Evolutionary conservation across 768 basidiomycete genomes (phyloP).

Genomic region (Suillus brevipes): DNA sequence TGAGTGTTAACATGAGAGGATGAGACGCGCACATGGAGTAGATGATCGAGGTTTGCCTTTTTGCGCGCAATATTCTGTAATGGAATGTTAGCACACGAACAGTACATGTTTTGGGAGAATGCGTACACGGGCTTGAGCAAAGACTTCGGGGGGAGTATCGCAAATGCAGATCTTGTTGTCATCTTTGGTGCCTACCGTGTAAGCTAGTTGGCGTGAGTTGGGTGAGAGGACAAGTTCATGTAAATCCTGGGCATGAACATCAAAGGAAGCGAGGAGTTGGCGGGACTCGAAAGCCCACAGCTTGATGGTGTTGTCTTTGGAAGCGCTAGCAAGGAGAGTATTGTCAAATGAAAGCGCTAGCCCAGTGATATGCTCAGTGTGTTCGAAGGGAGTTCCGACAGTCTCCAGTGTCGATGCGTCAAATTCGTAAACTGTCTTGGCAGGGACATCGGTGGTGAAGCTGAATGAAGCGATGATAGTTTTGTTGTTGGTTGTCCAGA

Average conservation of each 20-base stretch:
- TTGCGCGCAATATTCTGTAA: neutral
- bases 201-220: too few relatives aligned
- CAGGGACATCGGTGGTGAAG: neutral
- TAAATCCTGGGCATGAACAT: constrained; percentile 27
- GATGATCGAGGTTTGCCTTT: neutral
- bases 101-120: neutral
- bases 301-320: neutral
- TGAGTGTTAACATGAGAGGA: neutral
- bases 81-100: neutral
- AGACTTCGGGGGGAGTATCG: neutral
- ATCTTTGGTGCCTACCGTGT: neutral
- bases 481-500: neutral
- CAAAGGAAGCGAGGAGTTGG: neutral
- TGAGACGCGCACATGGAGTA: neutral
- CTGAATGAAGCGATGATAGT: neutral
- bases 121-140: neutral
- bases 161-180: neutral
- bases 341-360: neutral
- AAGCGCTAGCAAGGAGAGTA: neutral
- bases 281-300: neutral
- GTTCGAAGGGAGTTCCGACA: neutral
- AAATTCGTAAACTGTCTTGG: neutral
- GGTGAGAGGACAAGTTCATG: too few relatives aligned
- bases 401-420: neutral
- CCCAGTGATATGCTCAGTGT: neutral